A percentile compares a stretch with the other conserved stretches of the same genome.
Conservation (phyloP, 257 asterid genomes). For the Ajuga chamaepitys region DNA sequence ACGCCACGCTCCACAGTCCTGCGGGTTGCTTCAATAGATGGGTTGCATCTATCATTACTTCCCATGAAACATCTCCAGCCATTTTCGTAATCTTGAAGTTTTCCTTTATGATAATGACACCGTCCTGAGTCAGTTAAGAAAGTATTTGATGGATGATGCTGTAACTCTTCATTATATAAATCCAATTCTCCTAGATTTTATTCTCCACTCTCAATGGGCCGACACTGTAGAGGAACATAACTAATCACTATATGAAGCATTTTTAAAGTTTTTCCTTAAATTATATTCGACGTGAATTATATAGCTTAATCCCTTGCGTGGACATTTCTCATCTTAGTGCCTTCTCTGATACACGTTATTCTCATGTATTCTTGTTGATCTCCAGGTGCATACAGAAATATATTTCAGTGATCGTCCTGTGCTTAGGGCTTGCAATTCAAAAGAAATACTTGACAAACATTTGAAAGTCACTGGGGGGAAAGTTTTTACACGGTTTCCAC, state of each 20-base stretch:
- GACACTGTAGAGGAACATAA: not conserved
- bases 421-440: constrained; percentile 80
- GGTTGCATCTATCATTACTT: not conserved
- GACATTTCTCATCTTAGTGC: not conserved
- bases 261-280: not conserved
- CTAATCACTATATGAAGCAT: not conserved
- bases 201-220: not conserved
- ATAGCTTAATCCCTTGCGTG: not conserved
- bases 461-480: constrained; percentile 70
- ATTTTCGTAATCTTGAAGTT: not conserved
- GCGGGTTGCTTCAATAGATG: not conserved
- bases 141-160: not conserved
- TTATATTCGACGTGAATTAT: not conserved
- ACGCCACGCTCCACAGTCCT: not conserved
- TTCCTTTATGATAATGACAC: not conserved
- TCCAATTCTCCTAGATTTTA: not conserved
- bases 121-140: not conserved
- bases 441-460: constrained; percentile 73
- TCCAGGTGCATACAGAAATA: constrained; percentile 89
- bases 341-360: not conserved
- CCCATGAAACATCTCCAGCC: not conserved
- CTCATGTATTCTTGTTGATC: not conserved
- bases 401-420: constrained; percentile 83
- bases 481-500: constrained; percentile 89
- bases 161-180: not conserved